phyloP scores from a whole-genome alignment of 2,329 filamentous ascomycete genomes.

The Colletotrichum tropicicola region DNA sequence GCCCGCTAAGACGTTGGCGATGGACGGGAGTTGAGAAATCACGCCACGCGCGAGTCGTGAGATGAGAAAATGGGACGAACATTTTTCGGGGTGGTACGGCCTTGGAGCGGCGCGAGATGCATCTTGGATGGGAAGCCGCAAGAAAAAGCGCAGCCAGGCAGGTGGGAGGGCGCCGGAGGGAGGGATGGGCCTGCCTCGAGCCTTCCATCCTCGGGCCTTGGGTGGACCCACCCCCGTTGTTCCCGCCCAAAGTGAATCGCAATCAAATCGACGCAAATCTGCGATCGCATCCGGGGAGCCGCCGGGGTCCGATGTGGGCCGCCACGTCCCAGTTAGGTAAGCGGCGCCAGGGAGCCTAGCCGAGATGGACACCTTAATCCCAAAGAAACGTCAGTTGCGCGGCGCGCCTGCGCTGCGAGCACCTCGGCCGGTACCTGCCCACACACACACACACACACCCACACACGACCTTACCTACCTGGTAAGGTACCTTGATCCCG shows the following conservation, averaged over 20 bases:
- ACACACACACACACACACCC: too few species aligned
- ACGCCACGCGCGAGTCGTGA: constrained; percentile 27
- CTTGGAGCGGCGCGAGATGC: too few species aligned
- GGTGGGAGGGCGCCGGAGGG: too few species aligned
- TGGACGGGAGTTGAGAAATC: constrained; percentile 15
- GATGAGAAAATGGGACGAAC: constrained; percentile 25
- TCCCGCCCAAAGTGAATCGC: constrained; percentile 26
- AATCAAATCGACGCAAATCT: constrained; percentile 31
- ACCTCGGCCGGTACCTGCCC: too few species aligned
- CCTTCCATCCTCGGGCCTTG: too few species aligned
- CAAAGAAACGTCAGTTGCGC: not conserved
- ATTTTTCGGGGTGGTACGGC: constrained; percentile 1
- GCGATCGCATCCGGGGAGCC: constrained; percentile 29
- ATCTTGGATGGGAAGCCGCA: too few species aligned
- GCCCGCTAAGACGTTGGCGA: constrained; percentile 16
- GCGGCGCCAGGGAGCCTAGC: not conserved
- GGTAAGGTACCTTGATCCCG: not conserved
- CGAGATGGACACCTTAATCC: not conserved
- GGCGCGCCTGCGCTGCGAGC: too few species aligned
- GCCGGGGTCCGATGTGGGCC: constrained; percentile 18
- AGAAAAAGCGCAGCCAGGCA: too few species aligned
- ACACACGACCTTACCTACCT: too few species aligned
- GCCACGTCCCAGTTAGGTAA: not conserved
- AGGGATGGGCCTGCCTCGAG: too few species aligned
- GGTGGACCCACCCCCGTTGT: constrained; percentile 16